A percentile compares a stretch with the other conserved stretches of the same genome.
phyloP scores from a whole-genome alignment of 768 basidiomycete species.

The Panellus pusillus region DNA sequence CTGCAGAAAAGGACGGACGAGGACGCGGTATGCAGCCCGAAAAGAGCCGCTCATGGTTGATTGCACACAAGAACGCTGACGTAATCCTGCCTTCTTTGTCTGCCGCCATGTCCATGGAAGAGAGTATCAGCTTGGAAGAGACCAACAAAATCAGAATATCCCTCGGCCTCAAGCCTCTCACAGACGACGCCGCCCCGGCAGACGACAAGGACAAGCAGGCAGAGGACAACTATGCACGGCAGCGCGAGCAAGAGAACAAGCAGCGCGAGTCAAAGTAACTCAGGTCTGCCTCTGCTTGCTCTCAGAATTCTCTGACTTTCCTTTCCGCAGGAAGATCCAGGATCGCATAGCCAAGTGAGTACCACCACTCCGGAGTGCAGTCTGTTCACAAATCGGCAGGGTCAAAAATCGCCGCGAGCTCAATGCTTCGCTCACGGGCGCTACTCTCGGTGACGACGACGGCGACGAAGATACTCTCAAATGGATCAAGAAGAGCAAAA shows the following conservation, averaged over 20 bases:
- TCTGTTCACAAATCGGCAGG: slow-evolving; percentile 58
- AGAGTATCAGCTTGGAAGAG: slow-evolving; percentile 89
- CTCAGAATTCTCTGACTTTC: slow-evolving; percentile 31
- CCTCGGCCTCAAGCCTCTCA: slow-evolving; percentile 90
- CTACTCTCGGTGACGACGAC: slow-evolving; percentile 88
- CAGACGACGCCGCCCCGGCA: slow-evolving; percentile 72
- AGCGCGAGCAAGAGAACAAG: slow-evolving; percentile 66
- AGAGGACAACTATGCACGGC: slow-evolving; percentile 80
- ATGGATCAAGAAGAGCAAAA: slow-evolving; percentile 93
- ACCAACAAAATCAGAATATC: slow-evolving; percentile 95
- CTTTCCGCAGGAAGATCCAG: slow-evolving; percentile 57
- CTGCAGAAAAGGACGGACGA: slow-evolving; percentile 31
- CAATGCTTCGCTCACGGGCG: slow-evolving; percentile 86
- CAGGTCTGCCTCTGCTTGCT: slow-evolving; percentile 17
- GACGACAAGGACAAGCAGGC: slow-evolving; percentile 80
- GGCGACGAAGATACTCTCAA: slow-evolving; percentile 78
- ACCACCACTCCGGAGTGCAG: slow-evolving; percentile 34
- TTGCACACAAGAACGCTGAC: slow-evolving; percentile 21
- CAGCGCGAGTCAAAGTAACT: slow-evolving; percentile 76
- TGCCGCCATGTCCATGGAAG: slow-evolving; percentile 66
- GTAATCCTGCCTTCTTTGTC: background rate
- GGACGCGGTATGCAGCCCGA: slow-evolving; percentile 51
- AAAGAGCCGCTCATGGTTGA: slow-evolving; percentile 49
- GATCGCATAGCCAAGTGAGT: slow-evolving; percentile 90
- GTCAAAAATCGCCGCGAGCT: slow-evolving; percentile 94